Evolutionary conservation across 1,139 yeast genomes (phyloP).

Genomic region (Hyphopichia wangnamkhiaoensis): DNA sequence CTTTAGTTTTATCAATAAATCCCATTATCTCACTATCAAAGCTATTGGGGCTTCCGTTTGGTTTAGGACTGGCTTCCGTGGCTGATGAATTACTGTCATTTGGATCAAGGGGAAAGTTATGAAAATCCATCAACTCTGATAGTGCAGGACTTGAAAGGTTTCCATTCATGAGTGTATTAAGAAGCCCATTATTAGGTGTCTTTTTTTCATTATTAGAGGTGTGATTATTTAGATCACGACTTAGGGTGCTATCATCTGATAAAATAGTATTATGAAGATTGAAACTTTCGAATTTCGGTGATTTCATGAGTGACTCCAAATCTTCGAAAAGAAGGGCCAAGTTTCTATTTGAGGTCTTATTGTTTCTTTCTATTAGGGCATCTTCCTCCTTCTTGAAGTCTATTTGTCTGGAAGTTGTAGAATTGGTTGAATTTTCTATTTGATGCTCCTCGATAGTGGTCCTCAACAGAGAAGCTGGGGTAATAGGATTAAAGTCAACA

Average conservation of each 20-base stretch:
- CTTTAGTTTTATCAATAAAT: slow-evolving; percentile 15
- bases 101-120: neutral
- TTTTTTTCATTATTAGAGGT: neutral
- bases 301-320: slow-evolving; percentile 8
- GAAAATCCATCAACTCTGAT: neutral
- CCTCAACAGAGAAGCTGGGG: neutral
- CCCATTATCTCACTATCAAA: slow-evolving; percentile 15
- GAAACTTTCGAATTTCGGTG: slow-evolving; percentile 7
- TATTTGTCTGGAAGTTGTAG: too few relatives aligned
- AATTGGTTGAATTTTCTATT: neutral
- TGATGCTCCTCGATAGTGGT: neutral
- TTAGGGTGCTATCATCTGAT: neutral
- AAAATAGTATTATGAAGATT: neutral
- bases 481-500: neutral
- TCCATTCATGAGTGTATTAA: neutral
- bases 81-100: neutral
- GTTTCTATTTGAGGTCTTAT: slow-evolving; percentile 10
- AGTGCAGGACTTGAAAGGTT: neutral
- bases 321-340: slow-evolving; percentile 16
- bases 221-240: neutral
- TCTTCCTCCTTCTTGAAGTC: neutral
- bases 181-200: too few relatives aligned
- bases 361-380: neutral
- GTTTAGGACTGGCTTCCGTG: neutral
- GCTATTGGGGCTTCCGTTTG: too few relatives aligned